These are phyloP conservation scores for Lentinula detonsa DNA, from an alignment of 768 basidiomycete species.

Conservation along the genomic window DNA sequence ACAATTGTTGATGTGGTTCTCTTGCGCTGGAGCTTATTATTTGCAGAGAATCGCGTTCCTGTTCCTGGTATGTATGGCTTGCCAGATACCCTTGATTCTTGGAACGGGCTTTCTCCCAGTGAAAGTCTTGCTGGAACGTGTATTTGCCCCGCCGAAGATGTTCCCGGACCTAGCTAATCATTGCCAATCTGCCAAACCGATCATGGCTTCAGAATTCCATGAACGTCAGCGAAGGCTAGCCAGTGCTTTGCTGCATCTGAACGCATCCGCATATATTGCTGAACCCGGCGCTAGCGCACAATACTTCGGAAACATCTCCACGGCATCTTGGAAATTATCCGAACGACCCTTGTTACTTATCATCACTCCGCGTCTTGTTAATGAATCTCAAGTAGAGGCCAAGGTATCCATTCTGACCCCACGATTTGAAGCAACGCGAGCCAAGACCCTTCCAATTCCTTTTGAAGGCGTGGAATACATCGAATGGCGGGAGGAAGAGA, in stretches of 20 bases:
- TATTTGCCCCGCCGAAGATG: not conserved
- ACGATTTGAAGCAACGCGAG: conserved; percentile 69
- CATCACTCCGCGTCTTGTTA: conserved; percentile 36
- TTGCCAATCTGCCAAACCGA: conserved; percentile 45
- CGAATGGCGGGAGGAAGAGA: conserved; percentile 62
- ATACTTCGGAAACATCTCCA: conserved; percentile 71
- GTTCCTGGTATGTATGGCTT: not conserved
- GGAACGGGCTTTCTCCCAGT: not conserved
- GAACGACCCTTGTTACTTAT: conserved; percentile 76
- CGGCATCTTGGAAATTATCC: conserved; percentile 58
- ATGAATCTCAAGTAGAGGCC: conserved; percentile 18
- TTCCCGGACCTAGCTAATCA: conserved; percentile 22
- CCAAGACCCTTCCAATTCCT: conserved; percentile 53
- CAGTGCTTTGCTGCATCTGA: conserved; percentile 36
- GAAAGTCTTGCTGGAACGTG: not conserved
- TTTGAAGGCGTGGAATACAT: conserved; percentile 37
- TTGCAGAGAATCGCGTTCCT: not conserved
- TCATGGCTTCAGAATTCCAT: conserved; percentile 38
- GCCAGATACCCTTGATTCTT: not conserved
- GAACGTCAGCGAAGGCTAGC: conserved; percentile 53
- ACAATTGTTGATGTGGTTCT: not conserved
- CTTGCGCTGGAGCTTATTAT: not conserved
- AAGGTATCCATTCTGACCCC: conserved; percentile 67
- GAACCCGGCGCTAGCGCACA: conserved; percentile 71
- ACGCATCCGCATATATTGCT: conserved; percentile 66